Conservation (phyloP, 768 basidiomycete species). For the Tylopilus felleus region DNA sequence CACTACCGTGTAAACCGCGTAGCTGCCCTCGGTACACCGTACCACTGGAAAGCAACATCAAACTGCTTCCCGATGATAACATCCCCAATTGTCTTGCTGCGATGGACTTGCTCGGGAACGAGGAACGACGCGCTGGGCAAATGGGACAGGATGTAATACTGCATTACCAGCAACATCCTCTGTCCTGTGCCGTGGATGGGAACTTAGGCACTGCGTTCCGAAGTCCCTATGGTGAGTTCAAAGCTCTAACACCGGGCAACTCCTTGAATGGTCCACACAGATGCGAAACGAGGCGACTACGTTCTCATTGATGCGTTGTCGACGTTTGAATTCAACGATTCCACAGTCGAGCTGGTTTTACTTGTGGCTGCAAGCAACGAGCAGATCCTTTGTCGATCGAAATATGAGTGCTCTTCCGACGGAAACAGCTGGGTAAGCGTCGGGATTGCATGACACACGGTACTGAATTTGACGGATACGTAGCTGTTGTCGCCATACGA, state of each 20-base stretch:
- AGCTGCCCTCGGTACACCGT: slow-evolving; percentile 44
- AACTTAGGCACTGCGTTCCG: slow-evolving; percentile 47
- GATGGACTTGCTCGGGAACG: slow-evolving; percentile 42
- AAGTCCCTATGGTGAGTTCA: slow-evolving; percentile 43
- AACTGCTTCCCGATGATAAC: slow-evolving; percentile 36
- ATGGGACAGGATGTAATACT: slow-evolving; percentile 34
- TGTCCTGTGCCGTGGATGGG: slow-evolving; percentile 57
- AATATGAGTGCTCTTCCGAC: slow-evolving; percentile 31
- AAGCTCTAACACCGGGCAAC: not conserved
- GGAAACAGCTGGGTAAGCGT: slow-evolving; percentile 33
- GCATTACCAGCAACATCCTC: slow-evolving; percentile 44
- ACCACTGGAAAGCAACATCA: slow-evolving; percentile 53
- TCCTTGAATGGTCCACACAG: slow-evolving; percentile 18
- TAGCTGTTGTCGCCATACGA: slow-evolving; percentile 19
- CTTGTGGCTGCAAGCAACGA: slow-evolving; percentile 36
- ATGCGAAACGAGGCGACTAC: slow-evolving; percentile 34
- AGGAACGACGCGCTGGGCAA: slow-evolving; percentile 31
- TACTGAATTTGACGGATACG: not conserved
- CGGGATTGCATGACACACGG: not conserved
- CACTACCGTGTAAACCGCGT: slow-evolving; percentile 34
- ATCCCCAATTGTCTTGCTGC: slow-evolving; percentile 25
- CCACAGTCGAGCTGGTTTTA: slow-evolving; percentile 32
- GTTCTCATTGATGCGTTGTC: slow-evolving; percentile 38
- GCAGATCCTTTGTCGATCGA: slow-evolving; percentile 27
- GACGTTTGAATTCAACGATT: slow-evolving; percentile 16